Evolutionary conservation across 2,329 filamentous ascomycete species (phyloP).

Genomic region (Xylariaceae sp.): DNA sequence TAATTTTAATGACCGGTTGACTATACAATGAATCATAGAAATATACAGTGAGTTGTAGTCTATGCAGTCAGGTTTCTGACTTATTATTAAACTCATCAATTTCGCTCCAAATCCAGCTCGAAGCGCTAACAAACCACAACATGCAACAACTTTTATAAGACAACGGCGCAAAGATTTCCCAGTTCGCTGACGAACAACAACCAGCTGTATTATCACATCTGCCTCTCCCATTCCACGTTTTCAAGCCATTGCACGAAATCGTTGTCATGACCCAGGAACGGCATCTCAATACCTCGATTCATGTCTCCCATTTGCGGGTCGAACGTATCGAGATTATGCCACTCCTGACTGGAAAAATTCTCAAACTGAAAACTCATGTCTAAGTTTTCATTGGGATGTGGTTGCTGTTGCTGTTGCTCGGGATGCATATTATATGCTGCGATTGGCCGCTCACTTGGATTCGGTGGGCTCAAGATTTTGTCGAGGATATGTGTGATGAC

Average conservation of each 20-base stretch:
- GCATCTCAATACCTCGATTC: constrained; percentile 28
- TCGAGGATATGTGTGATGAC: constrained; percentile 35
- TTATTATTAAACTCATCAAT: too few relatives aligned
- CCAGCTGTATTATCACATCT: constrained; percentile 9
- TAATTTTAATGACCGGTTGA: too few relatives aligned
- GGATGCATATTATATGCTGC: constrained; percentile 10
- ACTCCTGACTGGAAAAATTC: constrained; percentile 17
- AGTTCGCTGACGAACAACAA: too few relatives aligned
- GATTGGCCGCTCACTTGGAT: constrained; percentile 12
- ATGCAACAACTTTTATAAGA: not conserved
- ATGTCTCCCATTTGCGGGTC: constrained; percentile 25
- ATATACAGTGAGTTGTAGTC: too few relatives aligned
- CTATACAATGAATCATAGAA: too few relatives aligned
- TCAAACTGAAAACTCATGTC: constrained; percentile 17
- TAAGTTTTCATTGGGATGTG: constrained; percentile 10
- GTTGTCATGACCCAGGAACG: constrained; percentile 30
- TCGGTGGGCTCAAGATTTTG: constrained; percentile 31
- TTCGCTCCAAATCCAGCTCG: too few relatives aligned
- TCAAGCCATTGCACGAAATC: constrained; percentile 36
- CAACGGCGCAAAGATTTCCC: too few relatives aligned
- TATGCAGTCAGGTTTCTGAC: too few relatives aligned
- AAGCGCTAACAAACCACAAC: not conserved
- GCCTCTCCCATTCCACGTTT: constrained; percentile 32
- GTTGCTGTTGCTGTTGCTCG: constrained; percentile 14
- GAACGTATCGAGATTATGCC: constrained; percentile 20